These are phyloP conservation scores for Phlyctochytrium planicorne DNA, from an alignment of 192 early-diverging fungal genomes.

Conservation along the genomic window DNA sequence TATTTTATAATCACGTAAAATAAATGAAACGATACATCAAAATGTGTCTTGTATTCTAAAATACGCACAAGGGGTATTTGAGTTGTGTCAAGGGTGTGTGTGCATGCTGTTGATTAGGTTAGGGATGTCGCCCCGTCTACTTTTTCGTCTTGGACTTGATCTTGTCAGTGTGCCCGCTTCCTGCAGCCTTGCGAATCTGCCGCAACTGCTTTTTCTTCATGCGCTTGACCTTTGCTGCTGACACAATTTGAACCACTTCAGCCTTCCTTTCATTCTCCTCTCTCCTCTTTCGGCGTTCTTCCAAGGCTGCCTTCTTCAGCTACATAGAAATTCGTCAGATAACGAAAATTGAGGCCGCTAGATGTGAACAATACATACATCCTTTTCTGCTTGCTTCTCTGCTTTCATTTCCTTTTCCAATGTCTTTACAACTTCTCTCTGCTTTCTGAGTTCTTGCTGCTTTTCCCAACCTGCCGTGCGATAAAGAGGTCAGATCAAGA, in stretches of 20 bases:
- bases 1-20: too few species aligned
- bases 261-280: constrained; percentile 44
- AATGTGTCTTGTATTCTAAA: too few species aligned
- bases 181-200: constrained; percentile 31
- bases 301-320: constrained; percentile 45
- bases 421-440: constrained; percentile 40
- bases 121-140: too few species aligned
- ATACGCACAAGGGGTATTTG: too few species aligned
- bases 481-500: neutral
- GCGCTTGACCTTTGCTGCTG: constrained; percentile 49
- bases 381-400: constrained; percentile 47
- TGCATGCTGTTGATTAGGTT: too few species aligned
- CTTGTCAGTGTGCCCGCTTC: neutral
- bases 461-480: constrained; percentile 49
- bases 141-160: neutral
- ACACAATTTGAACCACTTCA: constrained; percentile 49
- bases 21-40: too few species aligned
- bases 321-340: constrained; percentile 41
- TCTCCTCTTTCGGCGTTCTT: constrained; percentile 53
- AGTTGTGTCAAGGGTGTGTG: too few species aligned
- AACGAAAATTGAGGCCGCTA: constrained; percentile 18
- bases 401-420: constrained; percentile 56
- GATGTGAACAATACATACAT: constrained; percentile 32
- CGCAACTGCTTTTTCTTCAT: constrained; percentile 56
- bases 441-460: constrained; percentile 47